Conservation (phyloP, 305 asterid species). For the Ilex paraguariensis region DNA sequence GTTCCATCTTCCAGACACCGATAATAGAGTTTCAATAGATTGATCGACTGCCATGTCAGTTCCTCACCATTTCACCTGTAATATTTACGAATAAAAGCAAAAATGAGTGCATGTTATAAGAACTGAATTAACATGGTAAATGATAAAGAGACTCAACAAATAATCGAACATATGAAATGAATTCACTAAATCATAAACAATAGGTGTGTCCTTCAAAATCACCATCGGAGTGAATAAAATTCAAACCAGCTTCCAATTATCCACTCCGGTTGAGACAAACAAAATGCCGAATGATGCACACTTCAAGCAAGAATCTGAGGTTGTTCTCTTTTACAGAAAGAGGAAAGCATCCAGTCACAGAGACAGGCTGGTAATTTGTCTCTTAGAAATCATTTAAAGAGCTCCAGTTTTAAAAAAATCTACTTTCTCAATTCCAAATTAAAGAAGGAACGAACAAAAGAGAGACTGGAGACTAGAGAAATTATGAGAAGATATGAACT, state of each 20-base stretch:
- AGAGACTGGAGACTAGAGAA: no score
- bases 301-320: no score
- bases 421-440: no score
- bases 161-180: background rate
- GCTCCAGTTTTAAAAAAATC: no score
- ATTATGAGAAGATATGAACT: slow-evolving; percentile 12
- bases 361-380: no score
- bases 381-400: no score
- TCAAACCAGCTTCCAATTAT: background rate
- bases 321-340: no score
- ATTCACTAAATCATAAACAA: background rate
- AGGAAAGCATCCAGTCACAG: no score
- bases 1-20: background rate
- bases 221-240: background rate
- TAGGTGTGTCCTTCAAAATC: background rate
- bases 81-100: no score
- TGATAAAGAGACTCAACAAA: background rate
- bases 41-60: slow-evolving; percentile 22
- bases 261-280: no score
- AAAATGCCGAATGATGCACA: no score
- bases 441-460: background rate
- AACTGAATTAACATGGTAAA: background rate
- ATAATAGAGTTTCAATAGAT: slow-evolving; percentile 41
- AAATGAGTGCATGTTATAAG: background rate
- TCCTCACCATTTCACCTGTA: slow-evolving; percentile 14